Conservation (phyloP, 768 basidiomycete genomes). For the Hortiboletus flavorubellus region DNA sequence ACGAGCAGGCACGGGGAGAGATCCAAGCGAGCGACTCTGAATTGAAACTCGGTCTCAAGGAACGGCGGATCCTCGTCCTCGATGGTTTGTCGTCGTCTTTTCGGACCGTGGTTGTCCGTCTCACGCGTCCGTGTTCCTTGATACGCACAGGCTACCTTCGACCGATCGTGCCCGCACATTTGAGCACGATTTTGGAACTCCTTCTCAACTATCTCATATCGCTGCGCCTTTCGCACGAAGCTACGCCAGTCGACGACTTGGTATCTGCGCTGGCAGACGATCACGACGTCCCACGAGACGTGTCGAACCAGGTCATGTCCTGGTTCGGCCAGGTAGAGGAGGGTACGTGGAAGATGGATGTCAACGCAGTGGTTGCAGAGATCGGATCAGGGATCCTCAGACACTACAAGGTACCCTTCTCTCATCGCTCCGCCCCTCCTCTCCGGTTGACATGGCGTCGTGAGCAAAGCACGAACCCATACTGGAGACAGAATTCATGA, state of each 20-base stretch:
- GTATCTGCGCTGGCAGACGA: slow-evolving; percentile 61
- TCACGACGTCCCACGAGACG: slow-evolving; percentile 61
- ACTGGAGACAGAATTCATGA: slow-evolving; percentile 50
- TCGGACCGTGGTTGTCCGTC: not conserved
- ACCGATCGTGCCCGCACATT: slow-evolving; percentile 63
- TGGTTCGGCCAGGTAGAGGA: slow-evolving; percentile 74
- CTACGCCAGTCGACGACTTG: slow-evolving; percentile 58
- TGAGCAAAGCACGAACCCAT: slow-evolving; percentile 55
- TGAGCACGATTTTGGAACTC: slow-evolving; percentile 68
- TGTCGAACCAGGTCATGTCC: slow-evolving; percentile 66
- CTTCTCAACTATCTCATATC: slow-evolving; percentile 75
- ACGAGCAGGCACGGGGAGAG: slow-evolving; percentile 55
- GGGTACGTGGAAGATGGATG: slow-evolving; percentile 66
- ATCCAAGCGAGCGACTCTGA: slow-evolving; percentile 86
- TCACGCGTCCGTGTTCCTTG: not conserved
- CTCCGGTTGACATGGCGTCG: not conserved
- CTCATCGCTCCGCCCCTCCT: not conserved
- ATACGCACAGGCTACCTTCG: slow-evolving; percentile 58
- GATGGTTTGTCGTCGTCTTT: slow-evolving; percentile 43
- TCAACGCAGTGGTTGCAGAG: slow-evolving; percentile 59
- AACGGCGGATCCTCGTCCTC: slow-evolving; percentile 69
- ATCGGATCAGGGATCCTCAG: slow-evolving; percentile 75
- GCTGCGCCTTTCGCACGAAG: slow-evolving; percentile 47
- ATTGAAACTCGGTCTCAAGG: slow-evolving; percentile 57
- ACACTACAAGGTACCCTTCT: slow-evolving; percentile 46